Conservation (phyloP, 805 yeast genomes). For the Trichomonascus vanleenenianus region DNA sequence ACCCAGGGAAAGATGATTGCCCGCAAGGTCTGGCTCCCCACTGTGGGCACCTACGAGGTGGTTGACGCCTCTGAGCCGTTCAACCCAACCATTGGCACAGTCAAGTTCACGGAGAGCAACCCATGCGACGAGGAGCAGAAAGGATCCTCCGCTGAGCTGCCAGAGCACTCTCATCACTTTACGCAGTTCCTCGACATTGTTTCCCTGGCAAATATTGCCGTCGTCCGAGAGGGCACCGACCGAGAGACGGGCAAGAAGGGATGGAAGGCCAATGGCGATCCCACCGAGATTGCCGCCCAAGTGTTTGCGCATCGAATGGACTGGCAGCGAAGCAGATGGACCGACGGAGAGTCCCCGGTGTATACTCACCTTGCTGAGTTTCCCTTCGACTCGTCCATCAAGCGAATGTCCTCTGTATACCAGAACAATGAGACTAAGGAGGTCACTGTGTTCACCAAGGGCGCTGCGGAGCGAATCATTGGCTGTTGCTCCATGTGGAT, state of each 20-base stretch:
- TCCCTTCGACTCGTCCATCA: slow-evolving; percentile 69
- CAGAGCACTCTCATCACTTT: slow-evolving; percentile 22
- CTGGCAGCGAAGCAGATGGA: slow-evolving; percentile 35
- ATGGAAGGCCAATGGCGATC: slow-evolving; percentile 84
- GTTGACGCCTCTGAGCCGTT: slow-evolving; percentile 51
- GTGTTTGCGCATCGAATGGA: slow-evolving; percentile 52
- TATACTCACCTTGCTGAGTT: slow-evolving; percentile 50
- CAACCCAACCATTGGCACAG: slow-evolving; percentile 53
- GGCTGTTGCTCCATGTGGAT: slow-evolving; percentile 49
- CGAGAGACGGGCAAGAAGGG: slow-evolving; percentile 32
- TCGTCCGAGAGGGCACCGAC: slow-evolving; percentile 41
- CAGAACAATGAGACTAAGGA: slow-evolving; percentile 26
- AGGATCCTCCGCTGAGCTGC: background rate
- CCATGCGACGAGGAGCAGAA: slow-evolving; percentile 17
- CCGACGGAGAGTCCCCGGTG: slow-evolving; percentile 30
- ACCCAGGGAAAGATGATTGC: slow-evolving; percentile 76
- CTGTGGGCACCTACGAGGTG: slow-evolving; percentile 49
- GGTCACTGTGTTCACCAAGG: slow-evolving; percentile 47
- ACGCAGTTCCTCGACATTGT: slow-evolving; percentile 55
- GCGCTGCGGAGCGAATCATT: slow-evolving; percentile 68
- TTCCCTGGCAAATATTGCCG: slow-evolving; percentile 74
- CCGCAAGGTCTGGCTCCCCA: slow-evolving; percentile 62
- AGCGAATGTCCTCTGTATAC: slow-evolving; percentile 64
- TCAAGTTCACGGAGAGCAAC: slow-evolving; percentile 33
- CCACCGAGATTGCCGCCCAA: slow-evolving; percentile 84